Conservation (phyloP, 23 red algal genomes). For the Pyropia yezoensis region DNA sequence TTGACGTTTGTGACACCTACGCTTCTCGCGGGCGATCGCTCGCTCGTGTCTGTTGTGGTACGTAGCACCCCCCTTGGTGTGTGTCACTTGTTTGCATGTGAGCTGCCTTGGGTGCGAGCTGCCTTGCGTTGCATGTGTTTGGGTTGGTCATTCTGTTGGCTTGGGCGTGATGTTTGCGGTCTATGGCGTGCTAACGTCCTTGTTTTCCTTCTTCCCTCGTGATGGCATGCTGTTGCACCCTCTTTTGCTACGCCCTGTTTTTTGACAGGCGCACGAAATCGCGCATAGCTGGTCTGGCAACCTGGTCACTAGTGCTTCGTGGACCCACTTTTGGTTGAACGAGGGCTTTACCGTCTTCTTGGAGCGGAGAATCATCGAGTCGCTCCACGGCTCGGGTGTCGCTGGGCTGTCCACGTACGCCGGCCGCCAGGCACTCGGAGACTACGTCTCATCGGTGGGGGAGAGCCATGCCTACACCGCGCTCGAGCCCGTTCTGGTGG, state of each 20-base stretch:
- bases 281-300: constrained; percentile 83
- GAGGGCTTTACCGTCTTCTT: constrained; percentile 85
- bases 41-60: constrained; percentile 46
- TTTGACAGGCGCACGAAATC: constrained; percentile 54
- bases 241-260: constrained; percentile 20
- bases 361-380: constrained; percentile 44
- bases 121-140: too few relatives aligned
- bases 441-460: constrained; percentile 30
- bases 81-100: too few relatives aligned
- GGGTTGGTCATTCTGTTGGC: too few relatives aligned
- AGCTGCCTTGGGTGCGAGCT: too few relatives aligned
- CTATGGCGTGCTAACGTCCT: too few relatives aligned
- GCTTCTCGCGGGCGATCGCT: constrained; percentile 51
- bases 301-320: constrained; percentile 51
- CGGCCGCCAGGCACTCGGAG: constrained; percentile 16
- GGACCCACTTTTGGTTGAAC: constrained; percentile 75
- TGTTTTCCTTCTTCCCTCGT: constrained; percentile 5
- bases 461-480: constrained; percentile 33
- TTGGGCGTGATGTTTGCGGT: too few relatives aligned
- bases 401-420: constrained; percentile 20
- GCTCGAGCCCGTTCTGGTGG: constrained; percentile 40
- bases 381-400: constrained; percentile 22
- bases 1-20: constrained; percentile 76
- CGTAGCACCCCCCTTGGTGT: not conserved
- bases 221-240: constrained; percentile 29